Evolutionary conservation across 1,139 yeast genomes (phyloP).

Genomic region (Lodderomyces pseudojiufengensis): DNA sequence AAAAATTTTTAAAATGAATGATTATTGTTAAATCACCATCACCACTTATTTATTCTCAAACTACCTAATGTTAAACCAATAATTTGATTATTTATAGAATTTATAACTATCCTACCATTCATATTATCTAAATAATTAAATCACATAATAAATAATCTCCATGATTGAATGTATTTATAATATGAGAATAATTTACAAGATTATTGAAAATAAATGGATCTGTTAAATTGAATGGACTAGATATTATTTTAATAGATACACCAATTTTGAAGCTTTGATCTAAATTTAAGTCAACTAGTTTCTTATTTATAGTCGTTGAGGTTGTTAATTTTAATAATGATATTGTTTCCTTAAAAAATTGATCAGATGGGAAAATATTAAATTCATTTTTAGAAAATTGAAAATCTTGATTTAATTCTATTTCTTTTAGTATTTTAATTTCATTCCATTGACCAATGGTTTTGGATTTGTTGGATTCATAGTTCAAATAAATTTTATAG

Average conservation of each 20-base stretch:
- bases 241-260: conserved; percentile 24
- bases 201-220: conserved; percentile 54
- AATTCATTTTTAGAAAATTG: conserved; percentile 24
- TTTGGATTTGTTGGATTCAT: too few relatives aligned
- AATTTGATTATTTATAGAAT: conserved; percentile 13
- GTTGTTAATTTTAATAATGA: conserved; percentile 4
- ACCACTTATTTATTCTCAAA: conserved; percentile 48
- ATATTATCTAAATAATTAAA: conserved; percentile 58
- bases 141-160: conserved; percentile 48
- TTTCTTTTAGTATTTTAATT: conserved; percentile 4
- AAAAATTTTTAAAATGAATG: conserved; percentile 43
- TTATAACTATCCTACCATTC: conserved; percentile 52
- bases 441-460: too few relatives aligned
- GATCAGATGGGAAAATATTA: conserved; percentile 26
- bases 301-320: too few relatives aligned
- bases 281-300: not conserved
- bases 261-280: conserved; percentile 4
- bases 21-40: conserved; percentile 58
- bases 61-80: conserved; percentile 56
- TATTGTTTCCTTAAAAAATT: conserved; percentile 5
- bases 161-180: conserved; percentile 23
- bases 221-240: conserved; percentile 57
- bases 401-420: conserved; percentile 4
- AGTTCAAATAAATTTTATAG: too few relatives aligned
- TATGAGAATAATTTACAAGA: conserved; percentile 44